Evolutionary conservation across 2,329 filamentous ascomycete genomes (phyloP).

Genomic region (Dendryphion nanum): DNA sequence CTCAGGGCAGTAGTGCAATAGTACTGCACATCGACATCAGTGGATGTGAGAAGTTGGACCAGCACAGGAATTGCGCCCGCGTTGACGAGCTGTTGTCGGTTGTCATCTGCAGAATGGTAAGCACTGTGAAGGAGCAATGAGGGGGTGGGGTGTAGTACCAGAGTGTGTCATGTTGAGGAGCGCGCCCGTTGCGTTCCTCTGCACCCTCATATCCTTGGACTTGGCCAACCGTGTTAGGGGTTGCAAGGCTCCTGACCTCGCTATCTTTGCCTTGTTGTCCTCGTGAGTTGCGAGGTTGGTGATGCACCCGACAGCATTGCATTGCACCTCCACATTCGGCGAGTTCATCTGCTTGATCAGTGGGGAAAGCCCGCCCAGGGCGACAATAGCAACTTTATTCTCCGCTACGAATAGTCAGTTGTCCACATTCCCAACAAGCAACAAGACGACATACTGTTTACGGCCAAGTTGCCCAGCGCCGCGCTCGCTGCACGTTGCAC

Average conservation of each 20-base stretch:
- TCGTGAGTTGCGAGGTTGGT: constrained; percentile 97
- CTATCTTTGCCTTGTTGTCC: constrained; percentile 99
- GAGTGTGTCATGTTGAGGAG: constrained; percentile 99
- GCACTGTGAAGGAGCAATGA: constrained; percentile 4
- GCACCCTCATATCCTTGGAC: constrained; percentile 97
- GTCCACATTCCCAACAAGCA: no score
- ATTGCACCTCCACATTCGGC: constrained; percentile 96
- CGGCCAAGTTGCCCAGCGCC: constrained; percentile 90
- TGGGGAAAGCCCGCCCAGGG: constrained; percentile 83
- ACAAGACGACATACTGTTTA: constrained; percentile 85
- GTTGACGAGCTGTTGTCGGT: constrained; percentile 94
- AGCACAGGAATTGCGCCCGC: constrained; percentile 97
- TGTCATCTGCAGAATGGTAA: constrained; percentile 68
- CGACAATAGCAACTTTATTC: constrained; percentile 96
- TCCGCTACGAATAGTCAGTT: constrained; percentile 68
- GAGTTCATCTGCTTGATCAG: constrained; percentile 99
- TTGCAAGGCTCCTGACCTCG: constrained; percentile 85
- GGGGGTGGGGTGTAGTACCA: no score
- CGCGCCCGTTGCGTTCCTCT: constrained; percentile 94
- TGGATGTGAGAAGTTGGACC: constrained; percentile 87
- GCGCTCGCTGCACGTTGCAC: constrained; percentile 96
- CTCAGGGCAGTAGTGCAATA: constrained; percentile 98
- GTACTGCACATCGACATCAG: constrained; percentile 97
- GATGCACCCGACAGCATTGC: constrained; percentile 98
- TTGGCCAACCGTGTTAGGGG: constrained; percentile 90